Percentiles rank a stretch among this genome's conserved stretches.
Evolutionary conservation across 2,329 filamentous ascomycete genomes (phyloP).

Genomic region (Lachnellula willkommii): DNA sequence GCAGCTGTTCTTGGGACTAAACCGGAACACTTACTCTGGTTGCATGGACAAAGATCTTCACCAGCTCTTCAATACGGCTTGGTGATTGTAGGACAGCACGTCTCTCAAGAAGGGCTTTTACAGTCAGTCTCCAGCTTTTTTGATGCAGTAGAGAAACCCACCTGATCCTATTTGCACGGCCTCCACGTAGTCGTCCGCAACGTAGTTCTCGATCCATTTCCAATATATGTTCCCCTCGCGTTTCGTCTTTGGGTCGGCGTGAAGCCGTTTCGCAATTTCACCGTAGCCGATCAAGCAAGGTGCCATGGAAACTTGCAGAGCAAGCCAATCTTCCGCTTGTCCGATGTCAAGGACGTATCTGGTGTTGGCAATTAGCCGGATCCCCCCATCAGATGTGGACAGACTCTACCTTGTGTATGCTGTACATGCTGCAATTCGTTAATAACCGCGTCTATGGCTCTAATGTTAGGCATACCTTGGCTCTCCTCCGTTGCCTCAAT

Average conservation of each 20-base stretch:
- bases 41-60: conserved; percentile 80
- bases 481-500: conserved; percentile 71
- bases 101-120: conserved; percentile 65
- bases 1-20: background rate
- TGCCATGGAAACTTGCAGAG: conserved; percentile 75
- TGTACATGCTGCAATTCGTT: conserved; percentile 53
- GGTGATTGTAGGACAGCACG: conserved; percentile 69
- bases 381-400: background rate
- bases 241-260: conserved; percentile 55
- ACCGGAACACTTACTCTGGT: conserved; percentile 57
- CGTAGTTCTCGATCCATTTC: conserved; percentile 88
- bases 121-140: conserved; percentile 1
- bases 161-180: conserved; percentile 67
- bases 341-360: conserved; percentile 86
- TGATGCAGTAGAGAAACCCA: conserved; percentile 35
- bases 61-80: conserved; percentile 71
- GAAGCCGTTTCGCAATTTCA: conserved; percentile 67
- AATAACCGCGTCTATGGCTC: conserved; percentile 1
- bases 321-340: conserved; percentile 81
- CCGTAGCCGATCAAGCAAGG: conserved; percentile 90
- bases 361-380: conserved; percentile 2
- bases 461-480: conserved; percentile 47
- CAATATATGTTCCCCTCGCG: conserved; percentile 70
- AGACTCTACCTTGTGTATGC: conserved; percentile 58
- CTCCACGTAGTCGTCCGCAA: conserved; percentile 69